Evolutionary conservation across 1,284 basidiomycete species (phyloP), one percentile per base, ranked within the genome.

Genomic region (Peniophora sp.): DNA sequence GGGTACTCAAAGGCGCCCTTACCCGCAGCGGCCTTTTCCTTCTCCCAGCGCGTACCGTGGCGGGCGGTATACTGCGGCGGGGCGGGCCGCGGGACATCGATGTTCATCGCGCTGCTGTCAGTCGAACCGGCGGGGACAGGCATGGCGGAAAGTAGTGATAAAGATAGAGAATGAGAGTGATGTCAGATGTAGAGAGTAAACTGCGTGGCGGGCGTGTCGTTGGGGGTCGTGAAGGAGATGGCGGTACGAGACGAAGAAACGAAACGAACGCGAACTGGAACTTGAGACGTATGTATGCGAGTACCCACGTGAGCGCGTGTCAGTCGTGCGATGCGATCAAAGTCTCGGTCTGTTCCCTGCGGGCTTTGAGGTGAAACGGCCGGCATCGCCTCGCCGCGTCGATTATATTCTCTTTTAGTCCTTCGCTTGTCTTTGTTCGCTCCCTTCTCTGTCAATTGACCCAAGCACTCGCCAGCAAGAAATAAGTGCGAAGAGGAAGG

Each of bases 21-120:
- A 16, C 79, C 82, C 45, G 85, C 84, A 54, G 85, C 83, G 50
- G 82, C 86, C 65, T 83, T 88, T 70, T 90, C 87, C 65, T 85
- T 89, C 60, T 80, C 81, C 87, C 86, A 90, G 62, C 87, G 85
- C 52, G 87, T 90, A 48, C 86, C 85, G 16, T 82, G 64, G 22
- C 79, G 83, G 3, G 85, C 75, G 46, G 67, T 69, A 63, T 89
- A 89, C 65, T 79, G 75, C 64, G 81, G 73, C 20, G 83, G 80
- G 20, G 83, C 82, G 14, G 83, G 78, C 47, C 76, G 77, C 51
- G 86, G 86, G 16, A 82, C 85, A 12, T 32, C 27, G 12, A 32
- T 32, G 27, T 32, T 32, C 27, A 32, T 32, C 6, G 27, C 6
- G 27, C 6, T 32, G 27, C 27, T 12, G 27, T 32, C 27, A 12